These are phyloP conservation scores for Dendrostoma leiphaemia DNA, from an alignment of 2,329 filamentous ascomycete genomes.

Conservation along the genomic window DNA sequence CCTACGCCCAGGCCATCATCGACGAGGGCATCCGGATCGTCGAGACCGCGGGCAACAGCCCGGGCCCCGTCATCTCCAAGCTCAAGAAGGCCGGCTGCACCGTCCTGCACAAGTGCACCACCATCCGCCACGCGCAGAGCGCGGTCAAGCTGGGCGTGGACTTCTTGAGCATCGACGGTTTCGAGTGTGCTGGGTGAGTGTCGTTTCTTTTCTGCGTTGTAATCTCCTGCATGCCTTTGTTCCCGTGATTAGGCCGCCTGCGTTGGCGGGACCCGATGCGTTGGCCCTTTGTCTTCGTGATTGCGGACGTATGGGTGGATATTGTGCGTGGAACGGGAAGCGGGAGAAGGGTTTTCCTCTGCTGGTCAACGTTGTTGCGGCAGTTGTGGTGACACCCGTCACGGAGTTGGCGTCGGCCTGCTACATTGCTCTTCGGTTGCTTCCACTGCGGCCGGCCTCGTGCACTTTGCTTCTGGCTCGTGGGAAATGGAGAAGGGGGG, in stretches of 20 bases:
- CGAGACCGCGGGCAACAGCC: constrained; percentile 60
- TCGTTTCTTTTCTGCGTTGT: neutral
- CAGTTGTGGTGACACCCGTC: neutral
- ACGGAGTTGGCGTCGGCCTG: neutral
- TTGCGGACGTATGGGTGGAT: neutral
- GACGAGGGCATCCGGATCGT: constrained; percentile 90
- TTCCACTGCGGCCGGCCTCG: neutral
- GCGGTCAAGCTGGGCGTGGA: constrained; percentile 94
- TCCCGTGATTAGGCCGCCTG: neutral
- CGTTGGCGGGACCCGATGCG: neutral
- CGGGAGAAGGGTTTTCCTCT: neutral
- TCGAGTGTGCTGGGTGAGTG: constrained; percentile 78
- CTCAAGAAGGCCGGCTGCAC: constrained; percentile 73
- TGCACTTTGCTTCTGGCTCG: neutral
- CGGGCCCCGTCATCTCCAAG: constrained; percentile 84
- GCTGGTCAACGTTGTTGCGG: neutral
- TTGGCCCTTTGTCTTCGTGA: neutral
- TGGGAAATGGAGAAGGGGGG: neutral
- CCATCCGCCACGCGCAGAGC: constrained; percentile 86
- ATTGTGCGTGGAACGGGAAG: neutral
- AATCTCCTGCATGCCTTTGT: neutral
- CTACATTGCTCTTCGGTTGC: neutral
- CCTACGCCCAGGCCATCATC: constrained; percentile 88
- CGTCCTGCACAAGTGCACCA: constrained; percentile 93
- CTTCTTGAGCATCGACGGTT: constrained; percentile 94